phyloP scores from a whole-genome alignment of 1,284 basidiomycete genomes.

The Ceratobasidium sp. region DNA sequence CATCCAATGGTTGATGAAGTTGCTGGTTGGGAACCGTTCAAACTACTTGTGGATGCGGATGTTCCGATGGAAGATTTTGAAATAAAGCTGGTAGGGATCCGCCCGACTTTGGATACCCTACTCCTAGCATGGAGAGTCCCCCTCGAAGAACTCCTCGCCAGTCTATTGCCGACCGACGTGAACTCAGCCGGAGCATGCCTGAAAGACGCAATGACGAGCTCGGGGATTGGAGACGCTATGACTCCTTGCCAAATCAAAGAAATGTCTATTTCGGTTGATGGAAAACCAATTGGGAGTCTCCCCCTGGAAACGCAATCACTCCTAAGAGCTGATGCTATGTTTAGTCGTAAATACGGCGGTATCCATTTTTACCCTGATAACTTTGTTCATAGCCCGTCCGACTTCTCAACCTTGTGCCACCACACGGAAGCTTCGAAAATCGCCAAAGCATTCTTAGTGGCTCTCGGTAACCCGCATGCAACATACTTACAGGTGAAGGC shows the following conservation, averaged over 20 bases:
- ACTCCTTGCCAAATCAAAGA: neutral
- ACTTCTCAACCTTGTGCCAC: neutral
- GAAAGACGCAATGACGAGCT: too few species aligned
- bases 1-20: neutral
- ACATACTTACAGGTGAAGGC: slow-evolving; percentile 13
- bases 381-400: neutral
- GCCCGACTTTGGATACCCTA: neutral
- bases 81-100: neutral
- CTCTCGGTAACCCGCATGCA: neutral
- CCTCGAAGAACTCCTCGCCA: too few species aligned
- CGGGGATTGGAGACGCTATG: too few species aligned
- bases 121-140: neutral
- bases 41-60: neutral
- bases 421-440: neutral
- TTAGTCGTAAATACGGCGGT: neutral
- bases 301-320: neutral
- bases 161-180: too few species aligned
- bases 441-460: neutral
- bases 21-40: neutral
- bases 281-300: slow-evolving; percentile 2
- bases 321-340: slow-evolving; percentile 12
- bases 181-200: neutral
- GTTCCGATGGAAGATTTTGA: neutral
- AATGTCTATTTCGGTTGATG: too few species aligned
- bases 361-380: slow-evolving; percentile 6